Percentiles rank a stretch among this genome's conserved stretches.
These are phyloP conservation scores for Barnettozyma vustinii DNA, from an alignment of 805 yeast species.

Conservation along the genomic window DNA sequence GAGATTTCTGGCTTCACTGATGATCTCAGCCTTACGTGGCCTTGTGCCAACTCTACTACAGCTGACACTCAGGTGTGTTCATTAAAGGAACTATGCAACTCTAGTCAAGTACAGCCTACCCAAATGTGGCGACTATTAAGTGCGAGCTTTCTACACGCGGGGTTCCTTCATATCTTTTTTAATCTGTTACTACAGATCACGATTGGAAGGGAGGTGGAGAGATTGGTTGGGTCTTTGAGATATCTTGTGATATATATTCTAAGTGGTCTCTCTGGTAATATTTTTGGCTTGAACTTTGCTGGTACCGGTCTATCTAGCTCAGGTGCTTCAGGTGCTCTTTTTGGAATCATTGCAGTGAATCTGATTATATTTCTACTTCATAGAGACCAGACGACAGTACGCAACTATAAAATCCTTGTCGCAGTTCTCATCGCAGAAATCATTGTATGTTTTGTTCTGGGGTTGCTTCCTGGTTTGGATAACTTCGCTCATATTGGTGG, in stretches of 20 bases:
- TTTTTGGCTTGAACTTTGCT: constrained; percentile 64
- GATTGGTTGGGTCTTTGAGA: constrained; percentile 47
- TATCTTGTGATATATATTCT: constrained; percentile 51
- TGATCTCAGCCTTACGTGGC: constrained; percentile 41
- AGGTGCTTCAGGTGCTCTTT: constrained; percentile 69
- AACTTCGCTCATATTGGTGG: constrained; percentile 77
- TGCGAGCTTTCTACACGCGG: constrained; percentile 74
- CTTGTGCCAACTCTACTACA: constrained; percentile 65
- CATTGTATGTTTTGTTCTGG: constrained; percentile 53
- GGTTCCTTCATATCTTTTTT: constrained; percentile 61
- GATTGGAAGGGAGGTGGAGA: constrained; percentile 58
- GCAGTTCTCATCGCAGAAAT: constrained; percentile 49
- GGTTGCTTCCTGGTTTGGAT: constrained; percentile 68
- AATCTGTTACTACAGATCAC: constrained; percentile 55
- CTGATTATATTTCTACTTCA: constrained; percentile 45
- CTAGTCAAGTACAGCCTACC: constrained; percentile 32
- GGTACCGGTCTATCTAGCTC: constrained; percentile 62
- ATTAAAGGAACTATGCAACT: constrained; percentile 46
- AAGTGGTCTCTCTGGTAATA: constrained; percentile 61
- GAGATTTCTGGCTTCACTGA: constrained; percentile 44
- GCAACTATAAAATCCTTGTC: constrained; percentile 42
- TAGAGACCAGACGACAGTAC: constrained; percentile 43
- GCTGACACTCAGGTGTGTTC: constrained; percentile 50
- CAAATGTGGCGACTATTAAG: constrained; percentile 68
- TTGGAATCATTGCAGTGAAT: constrained; percentile 64